Evolutionary conservation across 495 filamentous ascomycete species (phyloP), one percentile per base, ranked within the genome.

Genomic region (Xylaria bambusicola): DNA sequence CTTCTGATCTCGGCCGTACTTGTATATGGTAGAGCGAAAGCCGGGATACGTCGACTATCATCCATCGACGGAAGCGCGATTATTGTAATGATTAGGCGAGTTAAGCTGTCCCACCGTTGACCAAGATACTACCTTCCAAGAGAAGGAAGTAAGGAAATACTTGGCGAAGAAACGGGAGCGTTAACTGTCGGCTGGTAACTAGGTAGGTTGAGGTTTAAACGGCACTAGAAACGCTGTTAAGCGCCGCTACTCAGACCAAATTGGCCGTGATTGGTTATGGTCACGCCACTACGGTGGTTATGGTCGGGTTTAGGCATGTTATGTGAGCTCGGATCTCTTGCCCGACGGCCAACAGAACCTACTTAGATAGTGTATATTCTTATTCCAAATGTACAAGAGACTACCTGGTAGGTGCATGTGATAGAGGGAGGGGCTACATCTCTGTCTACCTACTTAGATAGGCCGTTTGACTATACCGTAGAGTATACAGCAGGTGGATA

Each of bases 251-350:
- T 42, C 26, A 20, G 33, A 20, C 38, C 13, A 44, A 24, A 24
- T n/a, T 6, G 24, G 24, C 17, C 10, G 26, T 26, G 52, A 54
- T 54, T 54, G 52, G 52, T 21, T 21, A 29, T 44, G 44, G n/a
- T 44, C 38, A 38, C 52, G 52, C 52, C 52, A 54, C 26, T 15
- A 17, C 38, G 38, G 26, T n/a, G 38, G 26, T 10, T 18, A 53
- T 21, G 50, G 15, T 13, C 36, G 36, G 36, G 36, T 38, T 13
- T 3, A 38, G 36, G 50, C 13, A 53, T 29, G 23, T 17, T 44
- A 26, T 44, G 50, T 10, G 50, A 54, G 52, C 26, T 42, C 12
- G 52, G 52, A 44, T 54, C 21, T 54, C 36, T 42, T 54, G 52
- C 21, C 41, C 41, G 5, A 13, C 36, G 8, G 15, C 36, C n/a